Conservation (phyloP, 805 yeast species). For the Jamesozyma rosinii region DNA sequence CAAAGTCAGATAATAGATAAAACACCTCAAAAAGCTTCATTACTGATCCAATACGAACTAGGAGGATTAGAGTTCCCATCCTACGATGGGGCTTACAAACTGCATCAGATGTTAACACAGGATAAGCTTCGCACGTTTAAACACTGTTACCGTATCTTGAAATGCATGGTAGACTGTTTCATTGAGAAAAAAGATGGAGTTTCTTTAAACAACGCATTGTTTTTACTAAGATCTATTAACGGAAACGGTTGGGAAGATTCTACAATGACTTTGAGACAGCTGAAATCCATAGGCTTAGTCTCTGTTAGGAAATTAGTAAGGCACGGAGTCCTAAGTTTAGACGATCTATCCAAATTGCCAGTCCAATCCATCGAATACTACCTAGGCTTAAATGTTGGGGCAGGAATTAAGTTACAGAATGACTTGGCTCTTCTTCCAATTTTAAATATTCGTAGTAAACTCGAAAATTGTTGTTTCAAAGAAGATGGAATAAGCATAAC, state of each 20-base stretch:
- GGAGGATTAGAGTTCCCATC: conserved; percentile 42
- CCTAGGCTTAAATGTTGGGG: conserved; percentile 35
- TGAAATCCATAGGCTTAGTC: conserved; percentile 39
- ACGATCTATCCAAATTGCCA: conserved; percentile 26
- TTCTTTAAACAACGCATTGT: conserved; percentile 34
- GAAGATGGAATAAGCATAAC: conserved; percentile 6
- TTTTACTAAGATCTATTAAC: conserved; percentile 33
- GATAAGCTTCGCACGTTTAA: conserved; percentile 39
- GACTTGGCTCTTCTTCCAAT: conserved; percentile 33
- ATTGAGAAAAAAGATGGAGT: conserved; percentile 34
- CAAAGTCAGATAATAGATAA: conserved; percentile 20
- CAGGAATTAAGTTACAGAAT: conserved; percentile 32
- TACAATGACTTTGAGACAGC: conserved; percentile 37
- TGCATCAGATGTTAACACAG: conserved; percentile 34
- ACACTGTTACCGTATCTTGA: conserved; percentile 35
- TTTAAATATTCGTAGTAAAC: conserved; percentile 20
- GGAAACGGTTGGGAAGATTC: conserved; percentile 46
- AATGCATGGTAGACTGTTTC: conserved; percentile 39
- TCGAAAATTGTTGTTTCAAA: conserved; percentile 8
- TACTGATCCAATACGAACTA: conserved; percentile 41
- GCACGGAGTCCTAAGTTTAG: conserved; percentile 30
- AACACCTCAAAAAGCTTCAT: conserved; percentile 32
- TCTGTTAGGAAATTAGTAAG: conserved; percentile 33
- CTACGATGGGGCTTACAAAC: conserved; percentile 34
- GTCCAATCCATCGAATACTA: conserved; percentile 34